phyloP scores from a whole-genome alignment of 2,329 filamentous ascomycete genomes.

The Nemania abortiva region DNA sequence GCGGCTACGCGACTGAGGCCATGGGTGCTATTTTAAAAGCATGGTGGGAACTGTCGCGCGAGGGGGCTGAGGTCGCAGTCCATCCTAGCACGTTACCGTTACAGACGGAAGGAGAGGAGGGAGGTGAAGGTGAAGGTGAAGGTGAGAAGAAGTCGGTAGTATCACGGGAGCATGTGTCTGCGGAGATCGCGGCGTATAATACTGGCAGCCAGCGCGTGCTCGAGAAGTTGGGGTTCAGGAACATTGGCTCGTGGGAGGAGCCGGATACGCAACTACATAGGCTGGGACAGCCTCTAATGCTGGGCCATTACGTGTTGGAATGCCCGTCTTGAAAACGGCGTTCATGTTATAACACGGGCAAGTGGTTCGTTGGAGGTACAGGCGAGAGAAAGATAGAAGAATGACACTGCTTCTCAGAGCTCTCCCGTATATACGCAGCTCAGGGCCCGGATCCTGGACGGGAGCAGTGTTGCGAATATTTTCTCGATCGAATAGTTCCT shows the following conservation, averaged over 20 bases:
- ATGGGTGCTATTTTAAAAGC: slow-evolving; percentile 39
- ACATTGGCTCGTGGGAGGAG: slow-evolving; percentile 46
- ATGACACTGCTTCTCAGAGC: no score
- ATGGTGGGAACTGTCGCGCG: slow-evolving; percentile 45
- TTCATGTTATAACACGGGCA: background rate
- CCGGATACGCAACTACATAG: slow-evolving; percentile 44
- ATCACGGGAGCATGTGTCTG: slow-evolving; percentile 40
- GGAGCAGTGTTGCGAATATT: no score
- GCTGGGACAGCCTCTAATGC: slow-evolving; percentile 42
- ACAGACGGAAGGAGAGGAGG: background rate
- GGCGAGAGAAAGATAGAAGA: background rate
- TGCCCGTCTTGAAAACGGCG: slow-evolving; percentile 16
- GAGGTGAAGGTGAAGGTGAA: background rate
- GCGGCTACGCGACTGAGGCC: slow-evolving; percentile 47
- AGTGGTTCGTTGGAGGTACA: background rate
- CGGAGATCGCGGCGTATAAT: slow-evolving; percentile 43
- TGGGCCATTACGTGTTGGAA: slow-evolving; percentile 36
- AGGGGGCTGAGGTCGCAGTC: slow-evolving; percentile 18
- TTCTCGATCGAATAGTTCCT: no score
- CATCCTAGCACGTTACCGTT: slow-evolving; percentile 25
- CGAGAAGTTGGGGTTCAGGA: slow-evolving; percentile 46
- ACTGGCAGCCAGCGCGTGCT: slow-evolving; percentile 44
- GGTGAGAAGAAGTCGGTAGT: background rate
- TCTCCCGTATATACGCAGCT: background rate
- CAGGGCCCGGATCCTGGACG: no score